Conservation (phyloP, 306 rosid genomes). For the Acacia crassicarpa region DNA sequence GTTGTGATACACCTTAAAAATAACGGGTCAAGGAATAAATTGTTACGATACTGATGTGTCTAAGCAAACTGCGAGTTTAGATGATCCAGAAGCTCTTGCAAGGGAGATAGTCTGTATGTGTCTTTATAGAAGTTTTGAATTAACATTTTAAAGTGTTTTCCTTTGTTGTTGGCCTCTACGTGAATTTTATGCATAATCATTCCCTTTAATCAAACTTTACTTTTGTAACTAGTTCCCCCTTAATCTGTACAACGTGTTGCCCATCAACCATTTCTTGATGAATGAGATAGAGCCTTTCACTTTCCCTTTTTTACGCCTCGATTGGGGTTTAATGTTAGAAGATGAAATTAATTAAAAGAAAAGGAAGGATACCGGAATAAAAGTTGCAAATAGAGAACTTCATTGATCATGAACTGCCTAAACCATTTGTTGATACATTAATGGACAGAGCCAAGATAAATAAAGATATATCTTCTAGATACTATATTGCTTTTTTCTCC, state of each 20-base stretch:
- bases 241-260: neutral
- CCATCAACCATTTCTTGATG: neutral
- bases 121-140: neutral
- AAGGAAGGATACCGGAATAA: neutral
- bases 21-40: too few species aligned
- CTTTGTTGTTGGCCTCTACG: neutral
- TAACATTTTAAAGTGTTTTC: neutral
- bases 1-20: too few species aligned
- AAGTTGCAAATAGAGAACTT: too few species aligned
- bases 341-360: neutral
- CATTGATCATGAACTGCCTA: neutral
- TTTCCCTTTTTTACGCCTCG: neutral
- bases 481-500: neutral
- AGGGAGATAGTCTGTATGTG: conserved; percentile 73
- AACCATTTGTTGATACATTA: neutral
- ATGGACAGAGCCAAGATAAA: neutral
- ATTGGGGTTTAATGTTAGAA: neutral
- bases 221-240: neutral
- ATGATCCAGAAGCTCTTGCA: conserved; percentile 68
- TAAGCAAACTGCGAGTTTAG: conserved; percentile 30
- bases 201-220: neutral
- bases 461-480: neutral
- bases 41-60: too few species aligned
- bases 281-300: neutral
- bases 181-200: neutral